Percentiles rank a stretch among this genome's conserved stretches.
These are phyloP conservation scores for Eragrostis curvula DNA, from an alignment of 176 grass and related monocot genomes.

Conservation along the genomic window DNA sequence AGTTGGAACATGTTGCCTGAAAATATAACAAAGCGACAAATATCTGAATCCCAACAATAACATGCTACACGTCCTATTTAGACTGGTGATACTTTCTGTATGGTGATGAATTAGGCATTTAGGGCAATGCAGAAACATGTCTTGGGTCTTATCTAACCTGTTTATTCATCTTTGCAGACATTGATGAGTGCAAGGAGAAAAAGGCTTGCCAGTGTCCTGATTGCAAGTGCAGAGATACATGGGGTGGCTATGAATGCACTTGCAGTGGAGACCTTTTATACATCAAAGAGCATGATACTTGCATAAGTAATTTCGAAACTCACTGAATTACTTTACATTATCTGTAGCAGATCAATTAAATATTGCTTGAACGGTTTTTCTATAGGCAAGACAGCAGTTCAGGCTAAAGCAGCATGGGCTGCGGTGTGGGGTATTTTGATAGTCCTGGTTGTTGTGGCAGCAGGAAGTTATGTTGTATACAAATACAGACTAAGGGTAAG, in stretches of 20 bases:
- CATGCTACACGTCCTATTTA: background rate
- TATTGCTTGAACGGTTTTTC: constrained; percentile 34
- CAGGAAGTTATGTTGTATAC: constrained; percentile 67
- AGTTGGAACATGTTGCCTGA: background rate
- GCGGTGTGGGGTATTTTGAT: constrained; percentile 71
- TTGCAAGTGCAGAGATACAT: constrained; percentile 71
- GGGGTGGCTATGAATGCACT: constrained; percentile 70
- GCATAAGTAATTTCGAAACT: constrained; percentile 59
- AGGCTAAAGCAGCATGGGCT: constrained; percentile 72
- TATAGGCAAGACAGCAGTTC: constrained; percentile 67
- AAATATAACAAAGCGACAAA: constrained; percentile 5
- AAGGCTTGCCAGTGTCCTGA: constrained; percentile 68
- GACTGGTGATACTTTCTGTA: background rate
- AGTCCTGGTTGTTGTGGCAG: constrained; percentile 44
- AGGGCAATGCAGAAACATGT: constrained; percentile 17
- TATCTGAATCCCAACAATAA: background rate
- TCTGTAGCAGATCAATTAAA: constrained; percentile 7
- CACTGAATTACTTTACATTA: background rate
- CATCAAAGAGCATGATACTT: constrained; percentile 70
- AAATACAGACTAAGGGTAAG: constrained; percentile 88
- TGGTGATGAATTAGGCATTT: background rate
- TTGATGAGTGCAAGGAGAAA: constrained; percentile 74
- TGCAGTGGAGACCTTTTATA: constrained; percentile 67
- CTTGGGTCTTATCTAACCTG: constrained; percentile 4
- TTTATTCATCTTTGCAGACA: constrained; percentile 48